Conservation (phyloP, 2,329 filamentous ascomycete species). For the Fusarium sp. region DNA sequence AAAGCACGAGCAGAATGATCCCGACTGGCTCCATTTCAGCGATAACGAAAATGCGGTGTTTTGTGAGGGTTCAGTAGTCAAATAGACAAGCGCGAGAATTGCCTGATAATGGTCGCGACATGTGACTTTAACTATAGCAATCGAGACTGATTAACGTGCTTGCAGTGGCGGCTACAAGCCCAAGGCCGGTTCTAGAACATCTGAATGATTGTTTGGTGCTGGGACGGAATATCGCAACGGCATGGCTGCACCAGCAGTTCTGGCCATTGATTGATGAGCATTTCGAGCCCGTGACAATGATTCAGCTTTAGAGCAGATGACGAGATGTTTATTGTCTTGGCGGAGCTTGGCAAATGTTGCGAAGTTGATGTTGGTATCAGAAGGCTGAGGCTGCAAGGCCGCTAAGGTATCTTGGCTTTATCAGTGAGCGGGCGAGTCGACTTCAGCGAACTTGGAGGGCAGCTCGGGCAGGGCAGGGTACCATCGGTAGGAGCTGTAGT, state of each 20-base stretch:
- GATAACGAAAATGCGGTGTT: not conserved
- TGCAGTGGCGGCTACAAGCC: conserved; percentile 12
- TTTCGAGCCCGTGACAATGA: conserved; percentile 7
- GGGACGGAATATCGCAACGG: not conserved
- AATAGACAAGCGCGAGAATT: not conserved
- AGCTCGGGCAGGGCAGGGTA: too few species aligned
- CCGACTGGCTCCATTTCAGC: conserved; percentile 41
- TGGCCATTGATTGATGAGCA: not conserved
- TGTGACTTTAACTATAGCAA: conserved; percentile 4
- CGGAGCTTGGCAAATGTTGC: conserved; percentile 1
- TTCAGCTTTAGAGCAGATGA: conserved; percentile 30
- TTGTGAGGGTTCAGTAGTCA: not conserved
- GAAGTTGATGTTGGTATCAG: not conserved
- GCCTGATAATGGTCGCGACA: not conserved
- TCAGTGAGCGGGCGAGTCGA: not conserved
- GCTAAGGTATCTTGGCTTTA: not conserved
- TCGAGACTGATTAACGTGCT: conserved; percentile 3
- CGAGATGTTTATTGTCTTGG: conserved; percentile 30
- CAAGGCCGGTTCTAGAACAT: conserved; percentile 23
- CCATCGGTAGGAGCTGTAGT: too few species aligned
- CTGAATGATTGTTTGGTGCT: not conserved
- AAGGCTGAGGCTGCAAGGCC: not conserved
- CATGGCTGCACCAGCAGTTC: not conserved
- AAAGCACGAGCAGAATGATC: conserved; percentile 40
- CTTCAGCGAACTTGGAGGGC: not conserved